Base-by-base conservation (phyloP, 495 filamentous ascomycete genomes). In the Halenospora varia region DNA sequence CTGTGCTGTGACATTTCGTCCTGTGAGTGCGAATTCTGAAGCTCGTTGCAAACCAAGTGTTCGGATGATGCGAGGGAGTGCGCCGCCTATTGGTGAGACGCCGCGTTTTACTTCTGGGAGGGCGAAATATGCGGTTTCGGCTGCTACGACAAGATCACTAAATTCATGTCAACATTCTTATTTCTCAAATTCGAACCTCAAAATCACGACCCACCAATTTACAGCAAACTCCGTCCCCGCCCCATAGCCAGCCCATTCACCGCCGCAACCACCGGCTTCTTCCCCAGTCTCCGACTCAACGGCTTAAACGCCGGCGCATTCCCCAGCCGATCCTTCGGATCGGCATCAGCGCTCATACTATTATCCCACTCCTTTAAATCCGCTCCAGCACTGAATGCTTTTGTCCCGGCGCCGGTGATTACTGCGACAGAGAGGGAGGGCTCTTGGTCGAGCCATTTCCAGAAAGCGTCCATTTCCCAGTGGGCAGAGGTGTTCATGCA, bases 31-130 rank as follows among this genome's bases (percentile, higher is more conserved):
- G 57, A 90, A 73, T 72, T 90, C 85, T 64, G 79, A 79, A 9
- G 88, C 86, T 26, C 88, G 77, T 70, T 86, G 86, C 48, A 80
- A 62, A 10, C 88, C 88, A 4, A 90, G 68, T 8, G 78, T 80
- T 3, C 84, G 72, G 17, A 77, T 69, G 19, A 92, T 67, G 47
- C 88, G 78, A 18, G 87, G 86, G 48, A 92, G 68, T 44, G 78
- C 85, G 10, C 88, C 88, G 2, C 85, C 86, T 2, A 88, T 71
- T 15, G 88, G 77, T 35, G 82, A 82, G 17, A 90, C 82, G 9
- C 88, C 88, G 39, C 86, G 75, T 59, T 81, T 81, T 2, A 82
- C 83, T 70, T 92, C 88, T 0, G 87, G 86, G 2, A 90, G 72
- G 10, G 72, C 74, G 61, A 92, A 88, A 13, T 62, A 68, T 0